These are phyloP conservation scores for Aureoboletus auriporus DNA, from an alignment of 768 basidiomycete genomes.

Conservation along the genomic window DNA sequence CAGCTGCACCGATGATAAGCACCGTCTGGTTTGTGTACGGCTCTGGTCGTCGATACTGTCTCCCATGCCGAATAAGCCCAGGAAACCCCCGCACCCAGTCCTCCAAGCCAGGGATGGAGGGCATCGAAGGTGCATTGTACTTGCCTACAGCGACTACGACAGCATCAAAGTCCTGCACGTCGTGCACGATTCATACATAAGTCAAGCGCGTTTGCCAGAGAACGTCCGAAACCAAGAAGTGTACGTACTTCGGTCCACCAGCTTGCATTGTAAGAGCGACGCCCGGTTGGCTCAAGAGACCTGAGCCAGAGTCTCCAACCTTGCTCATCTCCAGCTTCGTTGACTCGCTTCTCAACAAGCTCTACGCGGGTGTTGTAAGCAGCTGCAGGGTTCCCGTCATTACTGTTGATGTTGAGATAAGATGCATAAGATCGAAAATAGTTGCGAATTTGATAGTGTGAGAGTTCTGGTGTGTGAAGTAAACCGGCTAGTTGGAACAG, in stretches of 20 bases:
- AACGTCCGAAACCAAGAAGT: not conserved
- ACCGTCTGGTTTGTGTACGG: too few species aligned
- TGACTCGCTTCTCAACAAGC: constrained; percentile 36
- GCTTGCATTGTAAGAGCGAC: constrained; percentile 25
- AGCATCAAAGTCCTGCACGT: constrained; percentile 11
- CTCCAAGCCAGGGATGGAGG: constrained; percentile 10
- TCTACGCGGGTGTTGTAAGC: constrained; percentile 50
- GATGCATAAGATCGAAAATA: constrained; percentile 43
- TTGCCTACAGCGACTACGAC: constrained; percentile 12
- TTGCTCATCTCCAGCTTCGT: constrained; percentile 25
- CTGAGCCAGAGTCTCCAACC: constrained; percentile 37
- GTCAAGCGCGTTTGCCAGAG: not conserved
- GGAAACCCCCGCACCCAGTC: constrained; percentile 28
- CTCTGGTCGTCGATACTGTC: too few species aligned
- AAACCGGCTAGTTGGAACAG: not conserved
- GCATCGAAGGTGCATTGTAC: constrained; percentile 12
- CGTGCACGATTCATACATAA: not conserved
- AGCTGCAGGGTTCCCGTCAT: constrained; percentile 36
- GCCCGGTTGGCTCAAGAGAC: constrained; percentile 21
- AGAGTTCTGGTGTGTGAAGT: constrained; percentile 20
- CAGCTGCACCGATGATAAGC: too few species aligned
- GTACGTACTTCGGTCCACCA: constrained; percentile 25
- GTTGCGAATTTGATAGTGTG: constrained; percentile 31
- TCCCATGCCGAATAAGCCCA: constrained; percentile 33
- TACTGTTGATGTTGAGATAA: constrained; percentile 38